These are phyloP conservation scores for Cryphonectria japonica DNA, from an alignment of 2,329 filamentous ascomycete genomes.

Conservation along the genomic window DNA sequence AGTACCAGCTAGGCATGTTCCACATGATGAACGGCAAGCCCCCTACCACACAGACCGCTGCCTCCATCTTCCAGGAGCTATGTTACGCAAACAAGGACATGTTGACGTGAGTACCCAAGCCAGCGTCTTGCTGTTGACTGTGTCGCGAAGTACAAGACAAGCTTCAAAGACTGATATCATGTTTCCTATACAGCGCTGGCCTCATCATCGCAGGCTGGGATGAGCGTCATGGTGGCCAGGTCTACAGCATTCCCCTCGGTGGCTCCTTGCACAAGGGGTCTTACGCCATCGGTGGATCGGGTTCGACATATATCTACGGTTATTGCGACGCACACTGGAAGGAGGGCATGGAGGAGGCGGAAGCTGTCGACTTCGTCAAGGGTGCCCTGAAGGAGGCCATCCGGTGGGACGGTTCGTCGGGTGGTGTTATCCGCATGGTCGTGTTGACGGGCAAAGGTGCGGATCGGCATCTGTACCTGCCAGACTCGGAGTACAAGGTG, in stretches of 20 bases:
- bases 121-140: not conserved
- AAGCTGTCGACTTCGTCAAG: constrained; percentile 93
- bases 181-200: constrained; percentile 68
- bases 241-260: constrained; percentile 95
- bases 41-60: constrained; percentile 93
- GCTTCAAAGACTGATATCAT: constrained; percentile 7
- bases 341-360: constrained; percentile 90
- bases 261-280: constrained; percentile 97
- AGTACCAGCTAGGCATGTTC: constrained; percentile 94
- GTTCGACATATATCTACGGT: constrained; percentile 98
- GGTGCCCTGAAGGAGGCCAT: constrained; percentile 89
- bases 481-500: constrained; percentile 84
- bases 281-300: constrained; percentile 94
- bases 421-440: constrained; percentile 97
- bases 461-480: constrained; percentile 91
- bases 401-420: constrained; percentile 99
- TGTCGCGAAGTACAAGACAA: not conserved
- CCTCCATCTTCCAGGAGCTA: constrained; percentile 95
- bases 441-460: constrained; percentile 90
- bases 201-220: constrained; percentile 99
- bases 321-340: constrained; percentile 97
- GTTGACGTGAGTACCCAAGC: constrained; percentile 67
- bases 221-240: constrained; percentile 90
- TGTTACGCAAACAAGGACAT: constrained; percentile 98
- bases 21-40: constrained; percentile 86